phyloP scores from a whole-genome alignment of 2,329 filamentous ascomycete genomes.

The Curvularia eragrostidis region DNA sequence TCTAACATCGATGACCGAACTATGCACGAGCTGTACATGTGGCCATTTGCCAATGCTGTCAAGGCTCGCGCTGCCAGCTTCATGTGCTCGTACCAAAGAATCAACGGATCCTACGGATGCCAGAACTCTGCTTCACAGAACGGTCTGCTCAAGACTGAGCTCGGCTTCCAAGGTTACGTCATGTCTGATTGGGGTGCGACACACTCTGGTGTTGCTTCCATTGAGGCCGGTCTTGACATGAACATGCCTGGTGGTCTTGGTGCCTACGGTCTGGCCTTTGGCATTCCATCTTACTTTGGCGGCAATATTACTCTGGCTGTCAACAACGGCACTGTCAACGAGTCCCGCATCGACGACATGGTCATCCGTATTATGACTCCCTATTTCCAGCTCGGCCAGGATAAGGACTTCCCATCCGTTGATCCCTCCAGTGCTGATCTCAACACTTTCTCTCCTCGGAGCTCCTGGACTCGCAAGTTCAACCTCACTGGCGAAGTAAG shows the following conservation, averaged over 20 bases:
- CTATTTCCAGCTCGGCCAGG: slow-evolving; percentile 54
- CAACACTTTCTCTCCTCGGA: slow-evolving; percentile 51
- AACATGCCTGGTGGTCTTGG: slow-evolving; percentile 49
- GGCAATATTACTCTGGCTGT: slow-evolving; percentile 49
- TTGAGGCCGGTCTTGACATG: slow-evolving; percentile 58
- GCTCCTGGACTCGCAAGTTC: slow-evolving; percentile 43
- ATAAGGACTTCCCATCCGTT: slow-evolving; percentile 49
- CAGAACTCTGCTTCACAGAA: slow-evolving; percentile 55
- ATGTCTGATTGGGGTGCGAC: slow-evolving; percentile 57
- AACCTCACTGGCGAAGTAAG: slow-evolving; percentile 44
- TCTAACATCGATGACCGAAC: slow-evolving; percentile 70
- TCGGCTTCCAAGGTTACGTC: slow-evolving; percentile 58
- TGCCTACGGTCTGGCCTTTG: slow-evolving; percentile 39
- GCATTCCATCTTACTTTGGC: slow-evolving; percentile 53
- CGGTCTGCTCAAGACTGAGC: slow-evolving; percentile 59
- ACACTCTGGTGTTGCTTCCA: slow-evolving; percentile 52
- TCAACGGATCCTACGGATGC: slow-evolving; percentile 48
- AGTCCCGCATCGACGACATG: slow-evolving; percentile 56
- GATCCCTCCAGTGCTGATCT: slow-evolving; percentile 43
- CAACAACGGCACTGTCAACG: slow-evolving; percentile 52
- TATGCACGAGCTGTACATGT: slow-evolving; percentile 70
- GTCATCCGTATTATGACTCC: slow-evolving; percentile 55
- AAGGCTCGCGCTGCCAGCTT: slow-evolving; percentile 63
- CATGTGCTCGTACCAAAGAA: slow-evolving; percentile 63
- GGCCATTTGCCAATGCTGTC: slow-evolving; percentile 69